Evolutionary conservation across 2,329 filamentous ascomycete genomes (phyloP).

Genomic region (Aspergillus sp.): DNA sequence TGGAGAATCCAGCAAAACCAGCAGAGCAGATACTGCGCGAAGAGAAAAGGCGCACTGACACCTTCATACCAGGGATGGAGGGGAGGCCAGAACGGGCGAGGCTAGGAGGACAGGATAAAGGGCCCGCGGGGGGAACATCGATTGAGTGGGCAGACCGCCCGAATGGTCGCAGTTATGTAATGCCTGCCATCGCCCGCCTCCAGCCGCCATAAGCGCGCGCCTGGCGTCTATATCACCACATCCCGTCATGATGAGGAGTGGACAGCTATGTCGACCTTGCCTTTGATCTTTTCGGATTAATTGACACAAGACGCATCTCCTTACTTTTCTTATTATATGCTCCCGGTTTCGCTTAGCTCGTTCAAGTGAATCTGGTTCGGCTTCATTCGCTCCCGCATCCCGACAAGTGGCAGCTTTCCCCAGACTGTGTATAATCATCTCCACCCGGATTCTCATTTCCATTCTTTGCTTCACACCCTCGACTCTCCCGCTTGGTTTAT

Average conservation of each 20-base stretch:
- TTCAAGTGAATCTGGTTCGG: too few species aligned
- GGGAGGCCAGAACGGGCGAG: constrained; percentile 10
- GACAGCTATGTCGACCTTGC: constrained; percentile 11
- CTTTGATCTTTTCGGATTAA: neutral
- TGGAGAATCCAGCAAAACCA: constrained; percentile 2
- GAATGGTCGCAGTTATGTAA: constrained; percentile 8
- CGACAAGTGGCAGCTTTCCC: too few species aligned
- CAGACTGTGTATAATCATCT: too few species aligned
- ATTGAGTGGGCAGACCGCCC: constrained; percentile 13
- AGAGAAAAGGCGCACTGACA: constrained; percentile 8
- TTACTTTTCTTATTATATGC: too few species aligned
- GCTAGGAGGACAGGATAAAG: constrained; percentile 12
- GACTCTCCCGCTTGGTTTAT: constrained; percentile 15
- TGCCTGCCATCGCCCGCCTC: constrained; percentile 10
- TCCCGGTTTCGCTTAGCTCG: too few species aligned
- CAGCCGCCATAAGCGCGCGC: constrained; percentile 17
- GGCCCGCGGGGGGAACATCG: constrained; percentile 15
- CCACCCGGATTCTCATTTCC: neutral
- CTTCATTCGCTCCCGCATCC: too few species aligned
- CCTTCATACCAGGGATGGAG: constrained; percentile 17
- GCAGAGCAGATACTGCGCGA: constrained; percentile 9
- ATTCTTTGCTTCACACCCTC: neutral
- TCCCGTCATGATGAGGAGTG: constrained; percentile 16
- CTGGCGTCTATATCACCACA: constrained; percentile 11
- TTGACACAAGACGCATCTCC: neutral